Percentiles rank a stretch among this genome's conserved stretches.
Conservation (phyloP, 1,284 basidiomycete genomes). For the Ustilago trichophora region DNA sequence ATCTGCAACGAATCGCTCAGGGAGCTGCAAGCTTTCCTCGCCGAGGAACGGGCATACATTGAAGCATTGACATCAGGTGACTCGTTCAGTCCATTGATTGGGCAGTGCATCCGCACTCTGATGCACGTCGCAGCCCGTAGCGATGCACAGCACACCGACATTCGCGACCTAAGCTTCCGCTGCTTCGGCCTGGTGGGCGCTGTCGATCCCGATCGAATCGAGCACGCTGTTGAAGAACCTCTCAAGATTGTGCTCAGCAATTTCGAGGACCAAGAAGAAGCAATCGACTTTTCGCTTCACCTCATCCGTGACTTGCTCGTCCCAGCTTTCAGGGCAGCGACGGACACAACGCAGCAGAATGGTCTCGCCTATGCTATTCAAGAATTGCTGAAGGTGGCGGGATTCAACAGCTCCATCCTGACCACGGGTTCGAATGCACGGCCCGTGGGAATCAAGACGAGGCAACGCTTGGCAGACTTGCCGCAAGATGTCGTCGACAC, state of each 20-base stretch:
- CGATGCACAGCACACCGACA: constrained; percentile 72
- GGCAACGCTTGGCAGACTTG: constrained; percentile 76
- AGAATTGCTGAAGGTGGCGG: constrained; percentile 86
- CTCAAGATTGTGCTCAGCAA: constrained; percentile 82
- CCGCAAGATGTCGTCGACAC: constrained; percentile 88
- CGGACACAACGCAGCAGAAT: constrained; percentile 90
- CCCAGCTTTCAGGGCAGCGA: constrained; percentile 89
- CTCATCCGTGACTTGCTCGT: constrained; percentile 87
- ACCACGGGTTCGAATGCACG: constrained; percentile 60
- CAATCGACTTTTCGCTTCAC: constrained; percentile 82
- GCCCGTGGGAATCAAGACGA: constrained; percentile 72
- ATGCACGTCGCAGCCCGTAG: constrained; percentile 79
- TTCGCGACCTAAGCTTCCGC: constrained; percentile 75
- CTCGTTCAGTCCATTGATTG: constrained; percentile 82
- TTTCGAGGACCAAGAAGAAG: constrained; percentile 83
- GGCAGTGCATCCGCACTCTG: constrained; percentile 76
- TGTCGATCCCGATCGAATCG: constrained; percentile 92
- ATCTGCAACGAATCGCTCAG: constrained; percentile 80
- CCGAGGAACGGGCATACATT: constrained; percentile 45
- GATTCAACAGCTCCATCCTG: constrained; percentile 80
- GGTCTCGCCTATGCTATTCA: constrained; percentile 92
- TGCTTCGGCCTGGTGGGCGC: constrained; percentile 95
- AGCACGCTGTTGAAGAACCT: constrained; percentile 73
- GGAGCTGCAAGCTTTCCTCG: constrained; percentile 74
- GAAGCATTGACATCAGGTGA: constrained; percentile 64